Base-by-base conservation (phyloP, 2,329 filamentous ascomycete genomes). In the Aspergillus fumigatus region DNA sequence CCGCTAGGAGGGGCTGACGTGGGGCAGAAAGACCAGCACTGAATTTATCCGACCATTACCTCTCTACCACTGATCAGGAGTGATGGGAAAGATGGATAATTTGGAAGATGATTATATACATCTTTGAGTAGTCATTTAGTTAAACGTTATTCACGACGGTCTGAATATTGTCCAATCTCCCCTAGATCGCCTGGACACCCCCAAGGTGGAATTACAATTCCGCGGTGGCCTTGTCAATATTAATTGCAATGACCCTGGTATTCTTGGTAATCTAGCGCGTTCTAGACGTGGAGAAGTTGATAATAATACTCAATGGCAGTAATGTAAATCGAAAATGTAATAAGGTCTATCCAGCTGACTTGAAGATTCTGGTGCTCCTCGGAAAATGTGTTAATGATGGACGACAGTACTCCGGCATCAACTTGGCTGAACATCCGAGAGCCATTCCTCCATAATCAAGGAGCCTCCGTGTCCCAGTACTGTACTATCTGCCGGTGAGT, bases 1-100 rank as follows among this genome's bases (percentile, higher is more conserved):
- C 65, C 66, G 65, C 56, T 57, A 26, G 59, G 64, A 67, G 63
- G 66, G 64, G 63, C 58, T 23, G 43, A 47, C 64, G 65, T 66
- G 65, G 64, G 65, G 66, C 65, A 56, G 62, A 19, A 3, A 4
- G n/a, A 45, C 41, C 21, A 45, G 19, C 21, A 11, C 19, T 45
- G 41, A 45, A 45, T 45, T 45, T 45, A 45, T 45, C 41, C 41
- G 41, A 38, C 5, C 17, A 35, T 14, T 5, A 35, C 10, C 25
- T 26, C 25, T 26, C 25, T 26, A 26, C 25, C 14, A 17, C 32
- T 35, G 32, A 35, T 5, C 5, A 32, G 4, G 1, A 6, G 32
- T 35, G 32, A 35, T 5, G 11, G 11, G 32, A 35, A 35, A 5
- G 32, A 43, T 43, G 9, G n/a, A 19, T 43, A 43, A 43, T 21